These are phyloP conservation scores for Paraleonurus japonicus DNA, from an alignment of 257 asterid species.

Conservation along the genomic window DNA sequence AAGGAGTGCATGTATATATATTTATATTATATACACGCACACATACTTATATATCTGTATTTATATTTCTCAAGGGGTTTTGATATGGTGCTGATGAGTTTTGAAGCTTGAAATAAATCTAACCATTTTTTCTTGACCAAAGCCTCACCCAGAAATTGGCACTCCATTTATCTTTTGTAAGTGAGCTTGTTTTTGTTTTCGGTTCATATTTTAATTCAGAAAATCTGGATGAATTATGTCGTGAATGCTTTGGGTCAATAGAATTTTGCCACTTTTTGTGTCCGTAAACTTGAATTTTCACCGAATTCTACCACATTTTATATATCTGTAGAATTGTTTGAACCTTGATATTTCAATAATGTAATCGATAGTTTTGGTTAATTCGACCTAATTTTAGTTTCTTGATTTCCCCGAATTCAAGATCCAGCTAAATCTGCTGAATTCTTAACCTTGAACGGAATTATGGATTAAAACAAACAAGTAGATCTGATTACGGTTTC, in stretches of 20 bases:
- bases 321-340: not conserved
- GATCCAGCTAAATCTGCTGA: constrained; percentile 33
- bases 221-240: not conserved
- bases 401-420: constrained; percentile 8
- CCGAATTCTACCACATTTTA: not conserved
- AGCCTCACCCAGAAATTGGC: not conserved
- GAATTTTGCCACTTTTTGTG: not conserved
- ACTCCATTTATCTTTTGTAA: constrained; percentile 12
- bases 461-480: not conserved
- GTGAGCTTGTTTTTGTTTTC: constrained; percentile 27
- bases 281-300: not conserved
- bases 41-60: not conserved
- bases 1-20: not conserved
- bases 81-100: not conserved
- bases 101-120: constrained; percentile 26
- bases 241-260: not conserved
- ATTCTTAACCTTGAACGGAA: not conserved
- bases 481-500: not conserved
- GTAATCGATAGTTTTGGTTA: not conserved
- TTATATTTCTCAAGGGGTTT: not conserved
- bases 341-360: not conserved
- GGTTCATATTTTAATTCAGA: not conserved
- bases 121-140: not conserved
- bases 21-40: not conserved
- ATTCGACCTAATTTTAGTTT: not conserved